Evolutionary conservation across 2,329 filamentous ascomycete genomes (phyloP).

Genomic region (Macroventuria anomochaeta): DNA sequence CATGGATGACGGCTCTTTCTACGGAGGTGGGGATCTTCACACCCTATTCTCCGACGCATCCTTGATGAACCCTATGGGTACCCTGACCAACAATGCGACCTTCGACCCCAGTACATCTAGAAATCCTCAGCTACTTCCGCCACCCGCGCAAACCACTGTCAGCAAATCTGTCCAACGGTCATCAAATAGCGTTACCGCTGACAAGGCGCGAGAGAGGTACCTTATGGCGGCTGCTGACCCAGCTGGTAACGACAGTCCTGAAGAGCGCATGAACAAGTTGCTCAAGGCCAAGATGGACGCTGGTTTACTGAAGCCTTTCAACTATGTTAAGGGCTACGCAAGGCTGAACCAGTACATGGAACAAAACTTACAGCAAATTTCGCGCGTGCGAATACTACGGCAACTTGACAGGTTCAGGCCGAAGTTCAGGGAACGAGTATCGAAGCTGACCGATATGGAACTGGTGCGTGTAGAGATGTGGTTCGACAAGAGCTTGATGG

Average conservation of each 20-base stretch:
- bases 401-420: constrained; percentile 93
- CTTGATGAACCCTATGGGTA: constrained; percentile 53
- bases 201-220: constrained; percentile 82
- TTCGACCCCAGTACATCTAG: constrained; percentile 54
- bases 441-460: constrained; percentile 90
- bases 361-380: constrained; percentile 78
- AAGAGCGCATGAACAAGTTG: constrained; percentile 93
- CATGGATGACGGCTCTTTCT: constrained; percentile 69
- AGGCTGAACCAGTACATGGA: constrained; percentile 91
- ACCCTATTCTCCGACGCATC: constrained; percentile 67
- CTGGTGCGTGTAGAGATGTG: constrained; percentile 97
- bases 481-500: constrained; percentile 96
- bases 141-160: constrained; percentile 53
- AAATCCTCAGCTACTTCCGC: constrained; percentile 51
- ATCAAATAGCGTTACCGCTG: constrained; percentile 66
- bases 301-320: constrained; percentile 93
- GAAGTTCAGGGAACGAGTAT: constrained; percentile 94
- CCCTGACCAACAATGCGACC: constrained; percentile 42
- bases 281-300: constrained; percentile 96
- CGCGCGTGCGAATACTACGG: constrained; percentile 87
- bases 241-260: constrained; percentile 80
- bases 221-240: constrained; percentile 97
- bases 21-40: constrained; percentile 51
- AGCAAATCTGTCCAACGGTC: constrained; percentile 67
- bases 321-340: constrained; percentile 96